Evolutionary conservation across 148 eudicot genomes (phyloP), one percentile per base, ranked within the genome.

Genomic region (Polygonum aviculare): DNA sequence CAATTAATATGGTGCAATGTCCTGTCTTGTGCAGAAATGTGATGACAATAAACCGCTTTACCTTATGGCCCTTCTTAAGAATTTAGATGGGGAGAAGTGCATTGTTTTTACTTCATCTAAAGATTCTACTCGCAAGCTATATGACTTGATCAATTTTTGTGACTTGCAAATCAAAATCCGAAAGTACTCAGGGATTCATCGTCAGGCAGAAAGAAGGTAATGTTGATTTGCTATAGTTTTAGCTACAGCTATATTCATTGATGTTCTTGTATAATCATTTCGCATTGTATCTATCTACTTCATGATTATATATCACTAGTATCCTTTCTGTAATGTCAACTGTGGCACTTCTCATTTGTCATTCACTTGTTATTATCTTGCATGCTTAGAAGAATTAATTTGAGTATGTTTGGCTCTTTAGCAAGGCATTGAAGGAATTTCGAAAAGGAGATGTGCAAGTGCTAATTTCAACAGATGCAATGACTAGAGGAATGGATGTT

Each of bases 401-500:
- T 67, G 72, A 38, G n/a, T 36, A 36, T 36, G 12, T 15, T 35
- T 67, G 45, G 36, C 14, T 1, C 31, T 80, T 70, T 84, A 92
- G 97, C 89, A 92, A 92, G 82, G 87, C 87, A 74, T 77, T 94
- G 83, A 83, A 78, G 82, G 89, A 89, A 70, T 94, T 94, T 80
- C 88, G 97, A 12, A 75, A 77, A 65, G 98, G 95, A 33, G 83
- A 82, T 45, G 75, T 89, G 54, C 85, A 90, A 80, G 95, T 92
- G 57, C 93, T 94, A 74, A 84, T 94, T 51, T 94, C 95, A 55
- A 88, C 98, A 77, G 98, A 94, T 89, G 94, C 90, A 76, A 86
- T 94, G 88, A 89, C 95, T 72, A 94, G 97, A 84, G 98, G 98
- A 76, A 94, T 90, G 91, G 98, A 95, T 81, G 94, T 95, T 81